Base-by-base conservation (phyloP, 306 rosid species). In the Inga laurina region DNA sequence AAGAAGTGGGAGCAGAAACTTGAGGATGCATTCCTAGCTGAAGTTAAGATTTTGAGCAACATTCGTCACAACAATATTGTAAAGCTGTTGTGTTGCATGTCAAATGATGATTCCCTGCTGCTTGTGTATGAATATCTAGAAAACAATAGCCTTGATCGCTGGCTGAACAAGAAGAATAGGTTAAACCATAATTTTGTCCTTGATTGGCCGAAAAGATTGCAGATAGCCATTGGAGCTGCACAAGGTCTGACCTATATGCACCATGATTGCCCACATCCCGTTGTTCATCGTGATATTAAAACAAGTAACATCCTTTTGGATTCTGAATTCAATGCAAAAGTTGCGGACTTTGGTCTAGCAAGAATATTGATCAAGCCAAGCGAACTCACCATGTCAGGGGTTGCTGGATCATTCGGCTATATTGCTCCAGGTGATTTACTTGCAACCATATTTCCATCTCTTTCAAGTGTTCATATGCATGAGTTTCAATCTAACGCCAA, bases 351-450 rank as follows among this genome's bases (percentile, higher is more conserved):
- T 75, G 99, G 99, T 34, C 82, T 96, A 5, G 98, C 97, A 22
- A 92, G 85, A 90, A 77, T 92, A 83, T 78, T 93, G 83, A 80
- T 89, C 66, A 93, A 85, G 76, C 91, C 97, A 11, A 98, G 92
- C 49, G 97, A 93, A 81, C 82, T 89, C 43, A 91, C 93, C 4
- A 87, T 91, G 94, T 96, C 99, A 13, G 72, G 86, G n/a, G 92
- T 93, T 15, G 94, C 88, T 10, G 99, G 99, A n/a, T 90, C 99
- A 32, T 80, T 96, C 46, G 99, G 99, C 87, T 96, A 96, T 88
- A 87, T 96, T 79, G 99, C 99, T 82, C 99, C 99, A 84, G 98
- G 98, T 96, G 71, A 87, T 49, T 74, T 34, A 41, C 5, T 45
- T 14, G 14, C 43, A 24, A 39, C 24, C 10, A 24, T 45, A 24